A percentile compares a stretch with the other conserved stretches of the same genome.
These are phyloP conservation scores for Ophiosphaerella herpotricha DNA, from an alignment of 2,329 filamentous ascomycete genomes.

Conservation along the genomic window DNA sequence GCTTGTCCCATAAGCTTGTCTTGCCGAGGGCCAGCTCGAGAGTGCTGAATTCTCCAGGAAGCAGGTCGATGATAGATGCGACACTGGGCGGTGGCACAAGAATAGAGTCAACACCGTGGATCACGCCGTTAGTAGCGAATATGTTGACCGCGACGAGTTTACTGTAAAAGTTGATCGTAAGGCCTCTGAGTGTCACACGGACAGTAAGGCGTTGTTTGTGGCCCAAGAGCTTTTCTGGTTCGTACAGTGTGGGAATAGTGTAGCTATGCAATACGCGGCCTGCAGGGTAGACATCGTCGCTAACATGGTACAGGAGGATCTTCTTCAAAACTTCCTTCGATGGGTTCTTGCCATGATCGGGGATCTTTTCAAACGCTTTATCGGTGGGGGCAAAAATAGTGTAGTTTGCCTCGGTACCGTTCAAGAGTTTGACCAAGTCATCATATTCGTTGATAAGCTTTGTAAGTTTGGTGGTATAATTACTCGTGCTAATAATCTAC, in stretches of 20 bases:
- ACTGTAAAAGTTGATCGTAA: conserved; percentile 78
- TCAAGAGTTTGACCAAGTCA: conserved; percentile 73
- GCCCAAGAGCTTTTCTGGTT: conserved; percentile 61
- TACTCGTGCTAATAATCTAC: conserved; percentile 70
- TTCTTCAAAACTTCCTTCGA: conserved; percentile 71
- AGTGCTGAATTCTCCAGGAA: conserved; percentile 77
- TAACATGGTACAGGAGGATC: conserved; percentile 76
- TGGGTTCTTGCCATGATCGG: conserved; percentile 62
- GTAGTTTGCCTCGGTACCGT: conserved; percentile 73
- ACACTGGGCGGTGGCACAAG: conserved; percentile 75
- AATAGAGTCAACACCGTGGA: conserved; percentile 76
- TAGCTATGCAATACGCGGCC: conserved; percentile 68
- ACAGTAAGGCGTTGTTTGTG: conserved; percentile 71
- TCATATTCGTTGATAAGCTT: conserved; percentile 74
- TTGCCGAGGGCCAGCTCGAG: conserved; percentile 74
- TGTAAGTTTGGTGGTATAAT: conserved; percentile 77
- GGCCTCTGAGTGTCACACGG: conserved; percentile 64
- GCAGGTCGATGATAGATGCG: conserved; percentile 65
- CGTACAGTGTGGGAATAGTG: conserved; percentile 72
- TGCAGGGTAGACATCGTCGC: conserved; percentile 68
- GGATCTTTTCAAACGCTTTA: conserved; percentile 71
- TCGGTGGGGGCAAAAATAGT: conserved; percentile 84
- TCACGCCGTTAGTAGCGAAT: conserved; percentile 75
- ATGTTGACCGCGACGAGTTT: conserved; percentile 72
- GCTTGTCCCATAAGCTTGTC: conserved; percentile 69